A percentile compares a stretch with the other conserved stretches of the same genome.
These are phyloP conservation scores for Nakaseomyces kungkrabaensis DNA, from an alignment of 1,139 yeast genomes.

Conservation along the genomic window DNA sequence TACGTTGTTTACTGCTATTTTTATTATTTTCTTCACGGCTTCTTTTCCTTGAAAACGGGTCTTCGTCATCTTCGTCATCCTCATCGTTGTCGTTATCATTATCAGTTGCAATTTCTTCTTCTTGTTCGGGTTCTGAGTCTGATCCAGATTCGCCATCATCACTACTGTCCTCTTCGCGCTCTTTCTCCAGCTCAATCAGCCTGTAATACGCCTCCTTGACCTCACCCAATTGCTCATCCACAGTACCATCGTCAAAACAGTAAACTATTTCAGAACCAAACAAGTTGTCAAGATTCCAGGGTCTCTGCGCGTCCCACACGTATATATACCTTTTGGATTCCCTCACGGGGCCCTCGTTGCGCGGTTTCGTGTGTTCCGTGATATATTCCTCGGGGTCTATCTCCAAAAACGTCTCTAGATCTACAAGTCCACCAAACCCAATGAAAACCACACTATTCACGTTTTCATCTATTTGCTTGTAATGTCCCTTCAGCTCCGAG, in stretches of 20 bases:
- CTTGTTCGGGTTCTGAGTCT: conserved; percentile 14
- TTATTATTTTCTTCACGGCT: conserved; percentile 17
- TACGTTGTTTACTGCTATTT: conserved; percentile 19
- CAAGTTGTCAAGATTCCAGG: conserved; percentile 90
- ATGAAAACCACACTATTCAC: conserved; percentile 69
- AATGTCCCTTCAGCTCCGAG: conserved; percentile 60
- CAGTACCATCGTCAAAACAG: conserved; percentile 81
- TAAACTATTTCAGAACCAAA: conserved; percentile 75
- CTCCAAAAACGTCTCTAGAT: conserved; percentile 68
- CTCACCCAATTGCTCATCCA: conserved; percentile 44
- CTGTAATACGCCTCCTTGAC: conserved; percentile 49
- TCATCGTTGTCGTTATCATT: conserved; percentile 26
- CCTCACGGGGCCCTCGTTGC: conserved; percentile 10
- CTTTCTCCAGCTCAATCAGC: conserved; percentile 34
- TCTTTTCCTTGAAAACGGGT: conserved; percentile 12
- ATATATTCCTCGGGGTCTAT: conserved; percentile 44
- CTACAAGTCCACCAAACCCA: conserved; percentile 96
- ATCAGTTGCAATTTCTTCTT: conserved; percentile 26
- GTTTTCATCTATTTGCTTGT: conserved; percentile 55
- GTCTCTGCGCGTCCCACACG: conserved; percentile 85
- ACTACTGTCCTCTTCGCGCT: conserved; percentile 38
- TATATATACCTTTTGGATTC: conserved; percentile 47
- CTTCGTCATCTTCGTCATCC: conserved; percentile 32
- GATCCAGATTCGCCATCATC: conserved; percentile 29
- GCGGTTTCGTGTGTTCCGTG: conserved; percentile 9